Conservation (phyloP, 2,329 filamentous ascomycete species). For the Stachybotrys elegans region DNA sequence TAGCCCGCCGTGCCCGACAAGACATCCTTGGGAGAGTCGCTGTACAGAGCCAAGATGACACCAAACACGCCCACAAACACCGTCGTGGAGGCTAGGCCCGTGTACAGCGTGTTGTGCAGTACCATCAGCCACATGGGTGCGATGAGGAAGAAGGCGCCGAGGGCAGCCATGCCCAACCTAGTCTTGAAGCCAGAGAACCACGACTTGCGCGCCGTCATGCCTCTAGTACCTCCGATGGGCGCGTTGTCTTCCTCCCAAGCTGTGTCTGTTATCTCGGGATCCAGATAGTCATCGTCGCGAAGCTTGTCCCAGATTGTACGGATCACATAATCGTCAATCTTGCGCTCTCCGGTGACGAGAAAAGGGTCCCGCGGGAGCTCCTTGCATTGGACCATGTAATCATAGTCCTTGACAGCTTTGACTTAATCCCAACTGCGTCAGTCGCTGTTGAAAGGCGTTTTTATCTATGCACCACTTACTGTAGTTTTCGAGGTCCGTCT, state of each 20-base stretch:
- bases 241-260: not conserved
- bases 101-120: constrained; percentile 1
- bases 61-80: constrained; percentile 2
- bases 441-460: not conserved
- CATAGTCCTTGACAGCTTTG: constrained; percentile 1
- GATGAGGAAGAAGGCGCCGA: constrained; percentile 2
- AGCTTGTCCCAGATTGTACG: not conserved
- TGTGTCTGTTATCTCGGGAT: not conserved
- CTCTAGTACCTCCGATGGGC: not conserved
- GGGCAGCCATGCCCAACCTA: not conserved
- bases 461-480: not conserved
- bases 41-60: not conserved
- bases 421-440: not conserved
- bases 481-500: not conserved
- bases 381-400: constrained; percentile 1
- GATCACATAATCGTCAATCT: not conserved
- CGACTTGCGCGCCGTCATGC: not conserved
- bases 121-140: constrained; percentile 5
- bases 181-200: not conserved
- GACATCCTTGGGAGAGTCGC: not conserved
- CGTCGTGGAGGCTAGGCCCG: not conserved
- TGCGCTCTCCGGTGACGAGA: constrained; percentile 1
- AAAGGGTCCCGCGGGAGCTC: not conserved
- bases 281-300: not conserved
- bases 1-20: constrained; percentile 1